Percentiles rank a stretch among this genome's conserved stretches.
Evolutionary conservation across 129 eudicot genomes (phyloP).

Genomic region (Flaveria robusta): DNA sequence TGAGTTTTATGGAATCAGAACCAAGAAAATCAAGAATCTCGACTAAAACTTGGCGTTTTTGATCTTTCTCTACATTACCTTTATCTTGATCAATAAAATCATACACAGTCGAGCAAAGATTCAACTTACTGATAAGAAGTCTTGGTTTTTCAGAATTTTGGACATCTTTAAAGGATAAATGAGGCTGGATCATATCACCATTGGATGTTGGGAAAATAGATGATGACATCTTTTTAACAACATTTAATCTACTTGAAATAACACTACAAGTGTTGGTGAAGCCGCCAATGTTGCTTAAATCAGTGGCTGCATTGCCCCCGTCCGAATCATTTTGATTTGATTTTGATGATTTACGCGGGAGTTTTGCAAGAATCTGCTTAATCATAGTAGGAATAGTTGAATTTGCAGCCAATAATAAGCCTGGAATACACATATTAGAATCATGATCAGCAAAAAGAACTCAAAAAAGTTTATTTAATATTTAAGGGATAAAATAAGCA

Average conservation of each 20-base stretch:
- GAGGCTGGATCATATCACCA: conserved; percentile 59
- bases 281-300: conserved; percentile 41
- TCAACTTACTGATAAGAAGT: conserved; percentile 62
- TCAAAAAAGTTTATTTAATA: background rate
- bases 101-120: conserved; percentile 54
- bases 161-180: conserved; percentile 61
- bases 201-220: conserved; percentile 71
- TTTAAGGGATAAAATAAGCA: background rate
- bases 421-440: conserved; percentile 23
- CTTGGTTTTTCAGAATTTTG: conserved; percentile 53
- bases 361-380: conserved; percentile 66
- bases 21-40: conserved; percentile 63
- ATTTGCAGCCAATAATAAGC: conserved; percentile 44
- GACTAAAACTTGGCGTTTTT: conserved; percentile 54
- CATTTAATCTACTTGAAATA: conserved; percentile 59
- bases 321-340: conserved; percentile 49
- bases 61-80: conserved; percentile 57
- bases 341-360: conserved; percentile 66
- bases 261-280: conserved; percentile 62
- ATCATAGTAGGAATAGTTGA: conserved; percentile 58
- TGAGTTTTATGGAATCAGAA: conserved; percentile 54
- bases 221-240: conserved; percentile 65
- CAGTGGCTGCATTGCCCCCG: conserved; percentile 40
- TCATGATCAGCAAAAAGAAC: conserved; percentile 19
- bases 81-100: conserved; percentile 59